Conservation (phyloP, 2,329 filamentous ascomycete genomes). For the Pseudogymnoascus sp. region DNA sequence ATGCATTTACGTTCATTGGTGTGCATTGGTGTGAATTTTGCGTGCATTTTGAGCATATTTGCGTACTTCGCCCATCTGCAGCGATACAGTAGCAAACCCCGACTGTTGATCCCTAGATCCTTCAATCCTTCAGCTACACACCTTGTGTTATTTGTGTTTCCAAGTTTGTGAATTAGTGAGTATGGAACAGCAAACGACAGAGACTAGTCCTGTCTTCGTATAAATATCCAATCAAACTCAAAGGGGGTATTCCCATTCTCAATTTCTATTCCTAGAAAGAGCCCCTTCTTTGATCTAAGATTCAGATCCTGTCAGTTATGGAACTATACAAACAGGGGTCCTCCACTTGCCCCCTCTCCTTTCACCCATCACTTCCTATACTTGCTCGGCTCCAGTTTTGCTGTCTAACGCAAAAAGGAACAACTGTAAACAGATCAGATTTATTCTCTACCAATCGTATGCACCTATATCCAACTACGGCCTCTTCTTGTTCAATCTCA, state of each 20-base stretch:
- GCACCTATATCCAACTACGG: no score
- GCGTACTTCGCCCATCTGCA: not conserved
- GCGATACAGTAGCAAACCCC: not conserved
- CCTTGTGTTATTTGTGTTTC: not conserved
- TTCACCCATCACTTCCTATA: no score
- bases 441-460: no score
- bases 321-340: no score
- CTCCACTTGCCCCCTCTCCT: no score
- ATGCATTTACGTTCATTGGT: not conserved
- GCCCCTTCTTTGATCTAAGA: not conserved
- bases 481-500: no score
- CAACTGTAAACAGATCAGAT: no score
- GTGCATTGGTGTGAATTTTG: no score
- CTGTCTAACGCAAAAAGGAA: no score
- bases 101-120: not conserved
- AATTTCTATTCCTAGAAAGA: not conserved
- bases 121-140: not conserved
- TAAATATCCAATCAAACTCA: not conserved
- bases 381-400: no score
- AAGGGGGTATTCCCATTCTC: not conserved
- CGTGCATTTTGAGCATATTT: not conserved
- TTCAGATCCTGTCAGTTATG: no score
- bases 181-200: not conserved
- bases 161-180: not conserved
- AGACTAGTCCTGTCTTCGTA: not conserved